These are phyloP conservation scores for Seiridium unicorne DNA, from an alignment of 2,329 filamentous ascomycete genomes.

Conservation along the genomic window DNA sequence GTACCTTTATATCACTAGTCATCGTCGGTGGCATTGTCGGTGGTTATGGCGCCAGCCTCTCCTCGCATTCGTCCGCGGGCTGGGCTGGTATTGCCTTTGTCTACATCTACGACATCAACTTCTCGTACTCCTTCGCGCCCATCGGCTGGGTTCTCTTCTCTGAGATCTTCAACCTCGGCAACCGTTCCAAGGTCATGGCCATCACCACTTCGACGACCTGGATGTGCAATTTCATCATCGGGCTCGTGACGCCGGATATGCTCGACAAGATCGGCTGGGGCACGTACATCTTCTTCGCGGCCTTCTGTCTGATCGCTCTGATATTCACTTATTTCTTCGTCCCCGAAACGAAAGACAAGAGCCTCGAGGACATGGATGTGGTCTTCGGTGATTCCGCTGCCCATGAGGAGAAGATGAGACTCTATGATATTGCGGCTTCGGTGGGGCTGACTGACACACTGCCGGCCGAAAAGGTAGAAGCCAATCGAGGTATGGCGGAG, in stretches of 20 bases:
- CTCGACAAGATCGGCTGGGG: slow-evolving; percentile 50
- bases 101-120: slow-evolving; percentile 50
- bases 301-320: slow-evolving; percentile 46
- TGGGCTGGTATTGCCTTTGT: slow-evolving; percentile 59
- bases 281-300: slow-evolving; percentile 60
- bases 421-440: neutral
- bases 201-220: slow-evolving; percentile 57
- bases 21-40: slow-evolving; percentile 45
- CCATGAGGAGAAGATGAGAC: slow-evolving; percentile 25
- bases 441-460: neutral
- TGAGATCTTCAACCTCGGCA: slow-evolving; percentile 58
- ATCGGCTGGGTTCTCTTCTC: slow-evolving; percentile 55
- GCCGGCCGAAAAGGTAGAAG: neutral
- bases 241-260: slow-evolving; percentile 50
- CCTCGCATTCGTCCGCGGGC: slow-evolving; percentile 45
- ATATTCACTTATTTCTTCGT: slow-evolving; percentile 53
- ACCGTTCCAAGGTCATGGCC: slow-evolving; percentile 59
- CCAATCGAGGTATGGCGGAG: neutral
- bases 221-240: slow-evolving; percentile 44
- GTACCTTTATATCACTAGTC: slow-evolving; percentile 35
- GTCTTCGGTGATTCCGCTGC: slow-evolving; percentile 39
- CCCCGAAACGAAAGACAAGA: slow-evolving; percentile 56
- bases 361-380: slow-evolving; percentile 55
- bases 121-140: slow-evolving; percentile 35
- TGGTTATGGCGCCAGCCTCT: slow-evolving; percentile 44